A percentile compares a stretch with the other conserved stretches of the same genome.
Evolutionary conservation across 495 filamentous ascomycete species (phyloP).

Genomic region (Aspergillus saccharolyticus): DNA sequence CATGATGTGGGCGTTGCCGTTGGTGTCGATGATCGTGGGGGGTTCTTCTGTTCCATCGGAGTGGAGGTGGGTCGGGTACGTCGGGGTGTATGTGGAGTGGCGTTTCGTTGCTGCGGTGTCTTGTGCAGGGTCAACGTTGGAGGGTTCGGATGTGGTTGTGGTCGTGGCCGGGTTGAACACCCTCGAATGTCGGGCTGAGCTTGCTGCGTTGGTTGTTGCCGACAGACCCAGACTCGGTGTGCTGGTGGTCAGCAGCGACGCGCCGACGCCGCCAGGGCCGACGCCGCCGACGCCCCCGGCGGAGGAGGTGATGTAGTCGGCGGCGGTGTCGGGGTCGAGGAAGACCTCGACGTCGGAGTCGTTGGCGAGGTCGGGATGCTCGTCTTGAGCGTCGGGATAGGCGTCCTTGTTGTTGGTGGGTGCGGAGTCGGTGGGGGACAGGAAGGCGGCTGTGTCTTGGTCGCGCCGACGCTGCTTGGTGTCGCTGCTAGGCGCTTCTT

Average conservation of each 20-base stretch:
- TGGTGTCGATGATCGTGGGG: constrained; percentile 22
- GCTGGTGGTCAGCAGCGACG: not conserved
- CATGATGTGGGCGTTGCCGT: constrained; percentile 18
- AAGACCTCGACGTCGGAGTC: constrained; percentile 18
- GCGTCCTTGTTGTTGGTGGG: not conserved
- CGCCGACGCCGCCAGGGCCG: constrained; percentile 7
- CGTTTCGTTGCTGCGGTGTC: not conserved
- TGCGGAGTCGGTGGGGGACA: not conserved
- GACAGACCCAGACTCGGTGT: constrained; percentile 12
- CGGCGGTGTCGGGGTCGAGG: constrained; percentile 13
- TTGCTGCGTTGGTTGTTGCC: not conserved
- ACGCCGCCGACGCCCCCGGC: not conserved
- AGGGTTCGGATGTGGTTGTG: not conserved
- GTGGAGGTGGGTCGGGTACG: not conserved
- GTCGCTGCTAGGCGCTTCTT: too few relatives aligned
- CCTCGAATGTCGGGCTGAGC: constrained; percentile 2
- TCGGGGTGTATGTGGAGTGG: not conserved
- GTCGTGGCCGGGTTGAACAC: not conserved
- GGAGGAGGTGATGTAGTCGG: not conserved
- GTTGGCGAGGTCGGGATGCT: not conserved
- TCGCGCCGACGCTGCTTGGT: constrained; percentile 3
- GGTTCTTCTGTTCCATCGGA: not conserved
- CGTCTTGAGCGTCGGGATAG: not conserved
- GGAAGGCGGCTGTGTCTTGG: constrained; percentile 14
- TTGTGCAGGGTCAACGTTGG: not conserved